Evolutionary conservation across 768 basidiomycete species (phyloP), one percentile per base, ranked within the genome.

Genomic region (Lactarius hatsudake): DNA sequence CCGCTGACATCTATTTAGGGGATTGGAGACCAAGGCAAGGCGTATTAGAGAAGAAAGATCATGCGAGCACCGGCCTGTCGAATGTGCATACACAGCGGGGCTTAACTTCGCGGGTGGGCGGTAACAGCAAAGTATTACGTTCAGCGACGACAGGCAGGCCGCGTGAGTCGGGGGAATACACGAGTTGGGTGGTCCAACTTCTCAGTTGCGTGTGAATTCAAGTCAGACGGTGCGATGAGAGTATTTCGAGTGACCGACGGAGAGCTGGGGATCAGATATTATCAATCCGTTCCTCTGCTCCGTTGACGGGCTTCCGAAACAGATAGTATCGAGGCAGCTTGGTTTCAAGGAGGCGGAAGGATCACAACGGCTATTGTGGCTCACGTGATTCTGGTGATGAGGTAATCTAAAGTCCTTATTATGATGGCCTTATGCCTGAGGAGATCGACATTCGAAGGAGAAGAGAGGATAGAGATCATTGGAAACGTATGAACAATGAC

Each of bases 381-480:
- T 26, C 42, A 45, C 30, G 59, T 60, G 59, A 60, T 60, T n/a
- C 59, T 42, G 9, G 28, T 60, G 20, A 55, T 28, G 18, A 51
- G 23, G 18, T n/a, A 23, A 38, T 13, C 36, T n/a, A n/a, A n/a
- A n/a, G n/a, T n/a, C n/a, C n/a, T n/a, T n/a, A n/a, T n/a, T n/a
- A n/a, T n/a, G n/a, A n/a, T n/a, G n/a, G n/a, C n/a, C n/a, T n/a
- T n/a, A n/a, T n/a, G 13, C 13, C 13, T 53, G 48, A 26, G 26
- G 23, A 53, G 51, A 26, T 53, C 5, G 51, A 26, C 26, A 23
- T 15, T 26, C 10, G 3, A 23, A 12, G n/a, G 34, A 38, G 3
- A 38, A 7, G 13, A 28, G 5, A 10, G 32, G 7, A 13, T 13
- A 26, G 23, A 51, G 51, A 23, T 15, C 23, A 10, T 23, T 4